Base-by-base conservation (phyloP, 2,329 filamentous ascomycete species). In the Cercospora zeina region DNA sequence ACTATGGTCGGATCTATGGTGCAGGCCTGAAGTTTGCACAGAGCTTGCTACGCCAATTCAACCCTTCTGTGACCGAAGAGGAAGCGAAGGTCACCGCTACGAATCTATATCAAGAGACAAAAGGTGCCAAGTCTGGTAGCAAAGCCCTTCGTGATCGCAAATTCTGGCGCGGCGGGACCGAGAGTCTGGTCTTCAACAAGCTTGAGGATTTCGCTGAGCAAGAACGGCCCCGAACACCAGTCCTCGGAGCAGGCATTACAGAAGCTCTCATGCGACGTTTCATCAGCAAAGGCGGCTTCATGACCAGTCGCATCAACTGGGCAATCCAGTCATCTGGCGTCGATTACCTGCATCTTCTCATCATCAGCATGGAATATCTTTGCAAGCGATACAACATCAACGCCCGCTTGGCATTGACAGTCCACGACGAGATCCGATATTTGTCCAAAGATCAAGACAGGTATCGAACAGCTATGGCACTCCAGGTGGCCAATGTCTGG, bases 1-100 rank as follows among this genome's bases (percentile, higher is more conserved):
- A 99, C 75, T 99, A 99, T 70, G 96, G 96, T 7, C 90, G 96
- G 42, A 99, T 99, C 54, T 99, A 99, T 72, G 96, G 95, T n/a
- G 96, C 95, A 4, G 96, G 95, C 0, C 80, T 97, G 55, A 96
- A 92, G 69, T 99, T 99, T 73, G 95, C 95, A 0, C 87, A 89
- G 2, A 96, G 91, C 9, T 81, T 99, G 1, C 83, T 99, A 1
- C 86, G 93, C 7, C 95, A 97, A 72, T 99, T 99, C 79, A 97
- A 97, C 70, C 92, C 93, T 1, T 82, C 79, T 19, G 79, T 99
- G 34, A 89, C 89, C 0, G 95, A 97, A 70, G 80, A 83, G 31
- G 83, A 97, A 76, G 96, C 95, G 0, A 80, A 84, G 21, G 81
- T 86, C 21, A 91, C 89, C 21, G 93, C 95, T 0, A 83, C 86